Conservation (phyloP, 1,284 basidiomycete genomes). For the Microbotryum scabiosae region DNA sequence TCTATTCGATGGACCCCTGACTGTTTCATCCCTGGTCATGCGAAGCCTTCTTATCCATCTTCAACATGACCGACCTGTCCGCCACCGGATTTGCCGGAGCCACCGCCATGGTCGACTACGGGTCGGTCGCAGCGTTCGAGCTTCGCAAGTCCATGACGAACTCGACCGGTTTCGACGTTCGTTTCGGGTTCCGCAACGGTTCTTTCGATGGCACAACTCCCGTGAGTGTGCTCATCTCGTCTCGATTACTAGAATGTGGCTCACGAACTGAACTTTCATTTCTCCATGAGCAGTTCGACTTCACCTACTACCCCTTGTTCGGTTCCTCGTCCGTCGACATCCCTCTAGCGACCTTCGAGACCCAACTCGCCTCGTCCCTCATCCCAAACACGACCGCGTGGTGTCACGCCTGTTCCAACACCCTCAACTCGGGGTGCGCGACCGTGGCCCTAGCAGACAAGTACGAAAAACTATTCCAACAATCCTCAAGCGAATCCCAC, state of each 20-base stretch:
- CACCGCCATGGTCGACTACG: slow-evolving; percentile 59
- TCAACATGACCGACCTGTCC: slow-evolving; percentile 59
- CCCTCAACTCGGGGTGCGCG: background rate
- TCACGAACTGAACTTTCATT: too few relatives aligned
- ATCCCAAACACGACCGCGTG: slow-evolving; percentile 21
- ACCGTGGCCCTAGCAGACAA: slow-evolving; percentile 1
- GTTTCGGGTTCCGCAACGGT: slow-evolving; percentile 56
- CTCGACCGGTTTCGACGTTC: slow-evolving; percentile 16
- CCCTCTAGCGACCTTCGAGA: slow-evolving; percentile 66
- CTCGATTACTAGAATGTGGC: too few relatives aligned
- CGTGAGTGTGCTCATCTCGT: too few relatives aligned
- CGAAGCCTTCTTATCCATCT: slow-evolving; percentile 62
- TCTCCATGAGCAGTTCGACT: slow-evolving; percentile 6
- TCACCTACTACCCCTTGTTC: slow-evolving; percentile 36
- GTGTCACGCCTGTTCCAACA: slow-evolving; percentile 20
- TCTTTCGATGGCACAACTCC: slow-evolving; percentile 43
- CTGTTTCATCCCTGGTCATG: background rate
- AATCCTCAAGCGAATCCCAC: slow-evolving; percentile 7
- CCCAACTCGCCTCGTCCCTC: slow-evolving; percentile 50
- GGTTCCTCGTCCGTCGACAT: slow-evolving; percentile 50
- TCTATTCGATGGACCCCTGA: background rate
- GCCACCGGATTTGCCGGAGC: slow-evolving; percentile 28
- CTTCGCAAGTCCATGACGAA: slow-evolving; percentile 51
- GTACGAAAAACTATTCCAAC: slow-evolving; percentile 2
- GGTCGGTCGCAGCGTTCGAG: slow-evolving; percentile 68